These are phyloP conservation scores for Pyrenopolyporus hunteri DNA, from an alignment of 495 filamentous ascomycete species.

Conservation along the genomic window DNA sequence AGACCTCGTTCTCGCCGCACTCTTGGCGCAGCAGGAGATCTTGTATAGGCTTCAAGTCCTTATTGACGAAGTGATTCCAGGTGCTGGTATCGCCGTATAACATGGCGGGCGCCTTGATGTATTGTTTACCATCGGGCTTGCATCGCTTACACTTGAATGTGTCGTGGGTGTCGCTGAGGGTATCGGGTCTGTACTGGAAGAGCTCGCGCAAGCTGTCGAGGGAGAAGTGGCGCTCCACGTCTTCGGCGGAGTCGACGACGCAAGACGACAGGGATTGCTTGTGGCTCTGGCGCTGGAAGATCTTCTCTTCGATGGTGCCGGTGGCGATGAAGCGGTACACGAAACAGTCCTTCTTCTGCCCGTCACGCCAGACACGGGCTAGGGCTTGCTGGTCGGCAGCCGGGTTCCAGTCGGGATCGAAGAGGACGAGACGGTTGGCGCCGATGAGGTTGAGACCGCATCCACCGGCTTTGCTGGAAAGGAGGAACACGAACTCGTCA, in stretches of 20 bases:
- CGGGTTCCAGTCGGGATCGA: slow-evolving; percentile 99
- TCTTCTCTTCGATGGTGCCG: slow-evolving; percentile 98
- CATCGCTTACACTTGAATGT: slow-evolving; percentile 99
- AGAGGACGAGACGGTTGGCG: slow-evolving; percentile 94
- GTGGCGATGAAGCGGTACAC: slow-evolving; percentile 99
- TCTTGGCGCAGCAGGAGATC: slow-evolving; percentile 93
- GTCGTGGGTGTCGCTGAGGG: slow-evolving; percentile 92
- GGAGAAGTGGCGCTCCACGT: slow-evolving; percentile 95
- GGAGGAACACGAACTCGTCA: slow-evolving; percentile 89
- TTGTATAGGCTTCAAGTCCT: slow-evolving; percentile 79
- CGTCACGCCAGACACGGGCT: slow-evolving; percentile 97
- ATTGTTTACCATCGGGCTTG: slow-evolving; percentile 82
- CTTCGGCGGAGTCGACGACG: slow-evolving; percentile 96
- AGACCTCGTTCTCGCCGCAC: slow-evolving; percentile 76
- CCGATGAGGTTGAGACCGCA: slow-evolving; percentile 98
- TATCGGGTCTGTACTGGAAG: slow-evolving; percentile 87
- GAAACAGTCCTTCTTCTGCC: slow-evolving; percentile 99
- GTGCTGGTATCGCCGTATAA: slow-evolving; percentile 97
- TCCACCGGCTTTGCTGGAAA: slow-evolving; percentile 95
- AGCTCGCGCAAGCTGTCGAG: slow-evolving; percentile 87
- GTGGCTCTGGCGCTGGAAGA: slow-evolving; percentile 98
- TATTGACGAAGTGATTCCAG: slow-evolving; percentile 96
- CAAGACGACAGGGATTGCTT: slow-evolving; percentile 96
- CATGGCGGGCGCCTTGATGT: slow-evolving; percentile 88
- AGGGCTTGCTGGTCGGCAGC: slow-evolving; percentile 97